A percentile compares a stretch with the other conserved stretches of the same genome.
Conservation (phyloP, 306 rosid genomes). For the Fagus crenata region DNA sequence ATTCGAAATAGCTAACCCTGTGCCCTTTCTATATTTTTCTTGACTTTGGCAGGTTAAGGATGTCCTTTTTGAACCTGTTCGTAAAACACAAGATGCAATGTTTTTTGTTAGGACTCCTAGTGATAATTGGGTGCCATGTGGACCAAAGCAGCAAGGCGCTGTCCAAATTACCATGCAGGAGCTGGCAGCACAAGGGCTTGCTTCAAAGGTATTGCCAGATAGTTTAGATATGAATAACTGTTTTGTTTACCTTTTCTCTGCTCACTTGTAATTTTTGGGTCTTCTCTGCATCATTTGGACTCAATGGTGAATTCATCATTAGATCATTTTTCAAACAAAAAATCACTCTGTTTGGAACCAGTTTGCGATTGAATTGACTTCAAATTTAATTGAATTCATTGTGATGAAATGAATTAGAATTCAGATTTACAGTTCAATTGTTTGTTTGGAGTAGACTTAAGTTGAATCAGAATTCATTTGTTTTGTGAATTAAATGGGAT, state of each 20-base stretch:
- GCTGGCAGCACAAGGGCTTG: conserved; percentile 77
- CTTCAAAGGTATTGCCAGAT: conserved; percentile 65
- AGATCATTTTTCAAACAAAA: background rate
- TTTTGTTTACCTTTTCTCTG: background rate
- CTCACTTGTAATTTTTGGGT: background rate
- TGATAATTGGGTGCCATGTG: conserved; percentile 87
- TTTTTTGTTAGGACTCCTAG: conserved; percentile 62
- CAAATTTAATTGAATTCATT: background rate
- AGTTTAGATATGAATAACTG: conserved; percentile 19
- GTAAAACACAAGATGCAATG: conserved; percentile 99
- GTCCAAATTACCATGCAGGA: conserved; percentile 84
- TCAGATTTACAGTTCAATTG: background rate
- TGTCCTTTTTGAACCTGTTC: conserved; percentile 97
- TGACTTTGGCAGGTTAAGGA: conserved; percentile 73
- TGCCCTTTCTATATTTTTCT: background rate
- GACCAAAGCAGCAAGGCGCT: conserved; percentile 79
- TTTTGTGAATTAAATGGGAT: background rate
- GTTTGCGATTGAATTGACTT: background rate
- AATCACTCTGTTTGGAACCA: background rate
- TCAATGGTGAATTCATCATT: background rate
- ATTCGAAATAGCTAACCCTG: conserved; percentile 1
- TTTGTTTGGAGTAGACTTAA: background rate
- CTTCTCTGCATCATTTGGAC: background rate
- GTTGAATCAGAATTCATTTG: background rate
- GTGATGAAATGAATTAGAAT: background rate